Evolutionary conservation across 2,329 filamentous ascomycete genomes (phyloP), one percentile per base, ranked within the genome.

Genomic region (Exophiala sp.): DNA sequence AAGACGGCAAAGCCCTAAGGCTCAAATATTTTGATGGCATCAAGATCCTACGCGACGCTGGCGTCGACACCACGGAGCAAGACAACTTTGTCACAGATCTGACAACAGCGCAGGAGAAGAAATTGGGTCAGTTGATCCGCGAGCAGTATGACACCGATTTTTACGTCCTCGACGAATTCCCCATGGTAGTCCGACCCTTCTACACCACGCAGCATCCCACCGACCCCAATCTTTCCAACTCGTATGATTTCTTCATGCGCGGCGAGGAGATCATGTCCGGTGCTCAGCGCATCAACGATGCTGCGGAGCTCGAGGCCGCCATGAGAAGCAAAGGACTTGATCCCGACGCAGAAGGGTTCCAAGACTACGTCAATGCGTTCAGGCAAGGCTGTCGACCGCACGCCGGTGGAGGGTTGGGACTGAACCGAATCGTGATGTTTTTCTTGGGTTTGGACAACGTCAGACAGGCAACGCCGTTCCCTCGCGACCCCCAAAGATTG

Each of bases 151-250:
- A 85, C 66, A 93, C 89, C 53, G 93, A 98, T 73, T 97, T 97
- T 73, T 97, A 95, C 73, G 84, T 94, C 18, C 79, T 98, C 56
- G 91, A 97, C 75, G 93, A 97, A 71, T 98, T 95, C 77, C 93
- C 93, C 38, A 82, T 93, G 68, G 75, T 77, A 30, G 87, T 93
- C 16, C 81, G 93, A 23, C 91, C 91, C 3, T 95, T 95, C 71
- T 97, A 96, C 71, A 89, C 91, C 55, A 88, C 91, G 73, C 82
- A 86, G 46, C 86, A 86, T 64, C 79, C 80, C 2, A 73, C 78
- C 37, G 79, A 86, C 61, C 75, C 79, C 48, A 74, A 75, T 29
- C 78, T 88, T 57, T 87, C 76, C 37, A 82, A 83, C 70, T 80
- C 76, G 2, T 84, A 82, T 67, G 81, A 84, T 66, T 82, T 84